A percentile compares a stretch with the other conserved stretches of the same genome.
phyloP scores from a whole-genome alignment of 1,139 yeast genomes.

The Yamadazyma membranifaciens region DNA sequence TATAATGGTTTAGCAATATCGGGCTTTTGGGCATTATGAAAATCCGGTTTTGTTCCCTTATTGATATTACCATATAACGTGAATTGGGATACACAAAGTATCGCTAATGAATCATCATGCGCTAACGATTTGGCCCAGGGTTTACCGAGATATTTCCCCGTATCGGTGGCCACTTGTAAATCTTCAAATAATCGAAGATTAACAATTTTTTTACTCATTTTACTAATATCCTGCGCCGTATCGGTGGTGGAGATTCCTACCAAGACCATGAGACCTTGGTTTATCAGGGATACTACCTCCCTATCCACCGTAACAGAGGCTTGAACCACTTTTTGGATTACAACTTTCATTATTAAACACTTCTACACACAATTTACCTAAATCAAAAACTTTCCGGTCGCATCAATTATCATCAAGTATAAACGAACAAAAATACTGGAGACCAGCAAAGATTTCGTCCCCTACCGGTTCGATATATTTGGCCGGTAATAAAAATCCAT shows the following conservation, averaged over 20 bases:
- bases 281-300: constrained; percentile 65
- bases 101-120: constrained; percentile 34
- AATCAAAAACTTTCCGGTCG: not conserved
- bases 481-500: constrained; percentile 78
- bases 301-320: constrained; percentile 86
- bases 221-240: constrained; percentile 66
- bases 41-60: constrained; percentile 93
- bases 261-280: constrained; percentile 71
- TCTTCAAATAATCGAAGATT: constrained; percentile 74
- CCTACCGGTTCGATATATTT: constrained; percentile 76
- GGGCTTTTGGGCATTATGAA: constrained; percentile 86
- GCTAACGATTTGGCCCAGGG: constrained; percentile 43
- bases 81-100: constrained; percentile 74
- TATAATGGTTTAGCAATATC: constrained; percentile 68
- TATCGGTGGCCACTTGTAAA: constrained; percentile 23
- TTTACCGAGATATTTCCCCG: constrained; percentile 58
- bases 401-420: constrained; percentile 41
- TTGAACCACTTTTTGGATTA: constrained; percentile 79
- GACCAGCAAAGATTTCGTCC: constrained; percentile 64
- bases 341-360: constrained; percentile 64
- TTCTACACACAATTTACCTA: not conserved
- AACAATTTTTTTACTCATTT: constrained; percentile 64
- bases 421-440: constrained; percentile 69
- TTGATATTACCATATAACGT: constrained; percentile 80
- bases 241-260: constrained; percentile 85